These are phyloP conservation scores for Cercospora sp. DNA, from an alignment of 2,329 filamentous ascomycete species.

Conservation along the genomic window DNA sequence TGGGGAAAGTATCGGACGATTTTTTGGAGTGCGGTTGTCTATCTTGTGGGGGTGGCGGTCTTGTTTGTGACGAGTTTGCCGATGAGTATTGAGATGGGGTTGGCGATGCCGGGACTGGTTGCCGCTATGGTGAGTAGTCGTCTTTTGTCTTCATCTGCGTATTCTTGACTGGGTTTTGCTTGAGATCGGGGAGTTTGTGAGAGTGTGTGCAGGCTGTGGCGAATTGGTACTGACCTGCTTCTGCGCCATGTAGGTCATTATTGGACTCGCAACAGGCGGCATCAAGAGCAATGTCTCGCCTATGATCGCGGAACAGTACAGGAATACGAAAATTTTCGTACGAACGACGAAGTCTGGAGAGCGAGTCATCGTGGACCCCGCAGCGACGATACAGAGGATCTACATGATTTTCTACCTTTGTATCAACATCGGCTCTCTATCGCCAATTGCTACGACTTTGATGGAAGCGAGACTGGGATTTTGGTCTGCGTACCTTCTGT, in stretches of 20 bases:
- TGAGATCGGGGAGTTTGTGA: no score
- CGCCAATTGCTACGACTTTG: constrained; percentile 49
- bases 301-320: constrained; percentile 50
- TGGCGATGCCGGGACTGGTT: constrained; percentile 62
- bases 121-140: constrained; percentile 50
- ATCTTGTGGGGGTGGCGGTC: constrained; percentile 65
- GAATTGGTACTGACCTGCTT: not conserved
- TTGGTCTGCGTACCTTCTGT: constrained; percentile 62
- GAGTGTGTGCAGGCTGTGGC: not conserved
- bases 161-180: no score
- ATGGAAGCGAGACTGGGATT: constrained; percentile 67
- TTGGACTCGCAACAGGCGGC: constrained; percentile 72
- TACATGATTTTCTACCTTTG: constrained; percentile 43
- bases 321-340: constrained; percentile 39
- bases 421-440: constrained; percentile 70
- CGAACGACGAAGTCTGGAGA: constrained; percentile 44
- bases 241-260: constrained; percentile 48
- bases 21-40: constrained; percentile 61
- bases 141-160: no score
- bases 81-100: constrained; percentile 58
- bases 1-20: constrained; percentile 70
- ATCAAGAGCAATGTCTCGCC: constrained; percentile 74
- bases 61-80: constrained; percentile 66
- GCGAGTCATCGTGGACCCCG: constrained; percentile 48
- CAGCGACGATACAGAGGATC: constrained; percentile 43